Evolutionary conservation across 2,329 filamentous ascomycete species (phyloP).

Genomic region (Xylariaceae sp.): DNA sequence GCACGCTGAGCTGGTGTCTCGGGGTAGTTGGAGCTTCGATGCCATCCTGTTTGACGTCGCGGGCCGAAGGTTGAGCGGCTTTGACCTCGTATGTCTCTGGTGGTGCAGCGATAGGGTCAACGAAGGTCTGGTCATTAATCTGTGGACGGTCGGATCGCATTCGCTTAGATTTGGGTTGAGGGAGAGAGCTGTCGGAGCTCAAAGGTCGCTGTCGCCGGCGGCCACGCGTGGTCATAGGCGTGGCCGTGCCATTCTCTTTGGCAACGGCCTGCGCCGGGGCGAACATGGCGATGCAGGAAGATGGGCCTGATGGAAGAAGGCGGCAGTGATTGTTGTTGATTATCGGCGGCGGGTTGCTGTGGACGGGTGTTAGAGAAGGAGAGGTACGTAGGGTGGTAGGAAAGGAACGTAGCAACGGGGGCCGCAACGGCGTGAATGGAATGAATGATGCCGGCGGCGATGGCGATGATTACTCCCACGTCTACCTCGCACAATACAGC

Average conservation of each 20-base stretch:
- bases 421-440: slow-evolving; percentile 10
- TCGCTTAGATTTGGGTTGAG: slow-evolving; percentile 62
- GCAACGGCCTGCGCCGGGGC: slow-evolving; percentile 50
- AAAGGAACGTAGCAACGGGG: slow-evolving; percentile 10
- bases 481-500: slow-evolving; percentile 21
- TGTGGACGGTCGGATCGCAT: slow-evolving; percentile 44
- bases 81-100: slow-evolving; percentile 57
- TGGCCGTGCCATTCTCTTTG: slow-evolving; percentile 33
- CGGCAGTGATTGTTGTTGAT: slow-evolving; percentile 14
- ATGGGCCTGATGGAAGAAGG: slow-evolving; percentile 6
- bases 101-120: slow-evolving; percentile 46
- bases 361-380: no score
- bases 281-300: slow-evolving; percentile 50
- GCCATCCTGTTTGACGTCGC: slow-evolving; percentile 44
- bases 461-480: no score
- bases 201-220: slow-evolving; percentile 58
- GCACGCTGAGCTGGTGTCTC: slow-evolving; percentile 54
- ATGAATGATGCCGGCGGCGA: slow-evolving; percentile 12
- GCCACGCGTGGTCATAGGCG: slow-evolving; percentile 52
- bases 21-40: slow-evolving; percentile 39
- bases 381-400: no score
- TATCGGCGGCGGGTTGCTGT: slow-evolving; percentile 25
- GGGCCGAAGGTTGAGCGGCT: slow-evolving; percentile 45
- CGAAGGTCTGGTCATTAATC: slow-evolving; percentile 55
- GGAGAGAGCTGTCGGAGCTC: slow-evolving; percentile 50